A percentile compares a stretch with the other conserved stretches of the same genome.
phyloP scores from a whole-genome alignment of 1,284 basidiomycete species.

The Ganoderma boninense region DNA sequence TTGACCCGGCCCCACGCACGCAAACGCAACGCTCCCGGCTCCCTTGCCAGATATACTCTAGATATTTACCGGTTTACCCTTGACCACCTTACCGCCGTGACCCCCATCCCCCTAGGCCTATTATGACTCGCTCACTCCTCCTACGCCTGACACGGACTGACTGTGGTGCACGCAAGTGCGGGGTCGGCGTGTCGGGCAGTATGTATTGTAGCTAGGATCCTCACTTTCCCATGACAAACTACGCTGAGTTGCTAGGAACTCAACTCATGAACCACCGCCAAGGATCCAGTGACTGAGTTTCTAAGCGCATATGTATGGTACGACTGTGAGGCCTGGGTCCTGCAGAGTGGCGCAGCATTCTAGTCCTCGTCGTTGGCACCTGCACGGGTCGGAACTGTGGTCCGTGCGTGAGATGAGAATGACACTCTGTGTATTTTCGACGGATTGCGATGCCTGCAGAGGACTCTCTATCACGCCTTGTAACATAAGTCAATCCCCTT shows the following conservation, averaged over 20 bases:
- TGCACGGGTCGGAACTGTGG: too few species aligned
- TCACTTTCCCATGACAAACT: background rate
- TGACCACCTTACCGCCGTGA: background rate
- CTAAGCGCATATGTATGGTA: too few species aligned
- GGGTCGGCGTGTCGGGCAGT: background rate
- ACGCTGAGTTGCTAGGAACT: background rate
- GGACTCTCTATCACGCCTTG: too few species aligned
- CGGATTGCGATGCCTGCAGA: too few species aligned
- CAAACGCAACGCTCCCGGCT: background rate
- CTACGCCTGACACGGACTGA: background rate
- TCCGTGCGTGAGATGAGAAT: too few species aligned
- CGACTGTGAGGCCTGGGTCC: too few species aligned
- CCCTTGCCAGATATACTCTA: background rate
- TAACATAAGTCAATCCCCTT: too few species aligned
- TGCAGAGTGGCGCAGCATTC: too few species aligned
- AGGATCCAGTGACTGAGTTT: background rate
- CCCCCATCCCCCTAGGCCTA: background rate
- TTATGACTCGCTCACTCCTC: background rate
- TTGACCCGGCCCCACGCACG: background rate
- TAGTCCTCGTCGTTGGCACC: too few species aligned
- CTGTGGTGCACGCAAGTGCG: background rate
- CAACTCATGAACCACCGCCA: background rate
- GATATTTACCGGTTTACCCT: background rate
- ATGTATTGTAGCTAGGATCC: background rate
- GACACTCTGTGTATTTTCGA: too few species aligned